Evolutionary conservation across 2,329 filamentous ascomycete species (phyloP).

Genomic region (Claviceps sp.): DNA sequence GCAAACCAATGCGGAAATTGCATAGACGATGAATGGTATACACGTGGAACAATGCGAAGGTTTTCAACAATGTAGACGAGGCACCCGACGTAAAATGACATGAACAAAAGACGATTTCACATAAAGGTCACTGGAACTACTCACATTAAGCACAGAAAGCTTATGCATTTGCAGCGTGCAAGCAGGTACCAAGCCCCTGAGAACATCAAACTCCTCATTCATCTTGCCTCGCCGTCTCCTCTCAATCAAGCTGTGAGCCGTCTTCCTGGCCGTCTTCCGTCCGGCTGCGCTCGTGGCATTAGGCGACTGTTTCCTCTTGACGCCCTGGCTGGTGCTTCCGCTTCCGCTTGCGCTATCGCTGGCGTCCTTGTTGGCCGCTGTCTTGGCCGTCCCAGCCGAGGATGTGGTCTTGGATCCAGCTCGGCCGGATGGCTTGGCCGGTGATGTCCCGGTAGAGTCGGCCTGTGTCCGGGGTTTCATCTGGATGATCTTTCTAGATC

Average conservation of each 20-base stretch:
- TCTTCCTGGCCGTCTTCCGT: slow-evolving; percentile 91
- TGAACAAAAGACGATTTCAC: not conserved
- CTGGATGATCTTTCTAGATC: slow-evolving; percentile 92
- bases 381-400: slow-evolving; percentile 9
- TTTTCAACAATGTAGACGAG: no score
- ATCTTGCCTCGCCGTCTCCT: slow-evolving; percentile 83
- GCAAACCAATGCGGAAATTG: no score
- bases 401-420: slow-evolving; percentile 10
- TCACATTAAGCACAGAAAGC: slow-evolving; percentile 80
- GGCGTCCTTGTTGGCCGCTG: slow-evolving; percentile 8
- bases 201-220: slow-evolving; percentile 91
- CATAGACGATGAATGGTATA: no score
- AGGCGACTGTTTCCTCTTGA: slow-evolving; percentile 72
- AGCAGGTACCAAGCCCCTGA: slow-evolving; percentile 92
- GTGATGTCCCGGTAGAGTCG: slow-evolving; percentile 13
- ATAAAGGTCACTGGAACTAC: slow-evolving; percentile 11
- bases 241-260: slow-evolving; percentile 91
- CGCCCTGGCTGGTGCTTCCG: not conserved
- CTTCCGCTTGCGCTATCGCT: slow-evolving; percentile 1
- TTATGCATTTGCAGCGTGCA: slow-evolving; percentile 99
- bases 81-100: not conserved
- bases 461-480: slow-evolving; percentile 62
- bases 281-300: slow-evolving; percentile 69
- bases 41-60: no score
- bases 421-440: slow-evolving; percentile 14